Evolutionary conservation across 768 basidiomycete genomes (phyloP), one percentile per base, ranked within the genome.

Genomic region (Termitomyces titanicus): DNA sequence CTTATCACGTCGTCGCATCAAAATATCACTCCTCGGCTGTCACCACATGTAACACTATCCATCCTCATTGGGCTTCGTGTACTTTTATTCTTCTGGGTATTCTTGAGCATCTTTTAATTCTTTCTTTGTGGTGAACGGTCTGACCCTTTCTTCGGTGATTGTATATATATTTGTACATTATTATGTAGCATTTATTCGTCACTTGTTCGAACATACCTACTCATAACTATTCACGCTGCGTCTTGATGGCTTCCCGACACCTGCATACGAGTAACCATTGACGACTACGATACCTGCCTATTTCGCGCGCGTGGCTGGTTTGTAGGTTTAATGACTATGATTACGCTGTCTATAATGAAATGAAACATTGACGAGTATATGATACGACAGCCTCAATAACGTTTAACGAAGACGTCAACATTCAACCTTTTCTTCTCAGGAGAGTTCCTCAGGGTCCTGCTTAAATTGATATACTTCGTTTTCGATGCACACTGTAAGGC

Each of bases 101-200:
- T 25, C 17, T 15, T 29, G 12, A 47, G 38, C 37, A 8, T 17
- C 50, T 38, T 49, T 20, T 17, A 35, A 39, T 11, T 24, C 5
- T 25, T 24, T 17, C 33, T 48, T 42, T 12, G 46, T 46, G 54
- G 54, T 56, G 51, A 55, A 47, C 37, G 51, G 54, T 35, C 18
- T 39, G 25, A 25, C 54, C 13, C 31, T 8, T 49, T 11, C 24
- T n/a, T 39, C 25, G 55, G 59, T 53, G 58, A 24, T 49, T 60
- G 58, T 60, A 60, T 56, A 59, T 59, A 59, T 46, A 51, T 42
- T 15, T 60, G 55, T 60, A 56, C 43, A 52, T 17, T 37, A 15
- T 59, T 37, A 15, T 59, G 39, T 47, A 52, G 34, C 52, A 40
- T 39, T 51, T 56, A 54, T 54, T 56, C 39, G 35, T 37, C 17